These are phyloP conservation scores for Heritiera littoralis DNA, from an alignment of 345 rosid genomes.

Conservation along the genomic window DNA sequence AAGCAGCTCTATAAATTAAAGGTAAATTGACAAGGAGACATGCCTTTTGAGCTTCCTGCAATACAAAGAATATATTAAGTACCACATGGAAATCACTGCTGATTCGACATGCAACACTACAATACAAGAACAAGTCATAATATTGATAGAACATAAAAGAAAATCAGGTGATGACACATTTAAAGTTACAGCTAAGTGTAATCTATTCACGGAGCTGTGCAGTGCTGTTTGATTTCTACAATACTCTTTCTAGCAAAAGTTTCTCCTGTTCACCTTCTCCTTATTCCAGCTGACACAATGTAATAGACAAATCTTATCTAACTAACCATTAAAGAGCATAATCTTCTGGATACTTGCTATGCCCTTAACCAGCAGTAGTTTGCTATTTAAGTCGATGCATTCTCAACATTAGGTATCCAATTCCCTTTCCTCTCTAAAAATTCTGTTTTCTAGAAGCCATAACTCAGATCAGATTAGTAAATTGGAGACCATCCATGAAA, in stretches of 20 bases:
- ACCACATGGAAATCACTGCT: background rate
- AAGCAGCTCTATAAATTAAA: slow-evolving; percentile 77
- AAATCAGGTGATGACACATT: background rate
- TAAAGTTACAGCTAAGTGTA: background rate
- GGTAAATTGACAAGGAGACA: slow-evolving; percentile 90
- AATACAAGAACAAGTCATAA: slow-evolving; percentile 6
- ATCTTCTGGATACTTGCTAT: background rate
- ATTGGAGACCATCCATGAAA: background rate
- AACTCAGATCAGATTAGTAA: background rate
- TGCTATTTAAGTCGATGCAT: background rate
- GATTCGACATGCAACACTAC: slow-evolving; percentile 9
- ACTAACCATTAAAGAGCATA: background rate
- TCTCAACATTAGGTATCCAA: background rate
- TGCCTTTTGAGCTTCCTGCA: slow-evolving; percentile 75
- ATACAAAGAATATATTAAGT: background rate
- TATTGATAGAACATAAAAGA: background rate
- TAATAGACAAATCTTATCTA: background rate
- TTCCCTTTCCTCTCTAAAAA: background rate
- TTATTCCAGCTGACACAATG: background rate
- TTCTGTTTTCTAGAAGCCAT: background rate
- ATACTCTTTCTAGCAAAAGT: background rate
- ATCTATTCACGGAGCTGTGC: background rate
- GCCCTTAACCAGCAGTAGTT: background rate
- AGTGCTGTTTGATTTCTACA: background rate
- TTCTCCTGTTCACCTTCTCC: background rate